Base-by-base conservation (phyloP, 495 filamentous ascomycete genomes). In the Friedmanniomyces simplex region DNA sequence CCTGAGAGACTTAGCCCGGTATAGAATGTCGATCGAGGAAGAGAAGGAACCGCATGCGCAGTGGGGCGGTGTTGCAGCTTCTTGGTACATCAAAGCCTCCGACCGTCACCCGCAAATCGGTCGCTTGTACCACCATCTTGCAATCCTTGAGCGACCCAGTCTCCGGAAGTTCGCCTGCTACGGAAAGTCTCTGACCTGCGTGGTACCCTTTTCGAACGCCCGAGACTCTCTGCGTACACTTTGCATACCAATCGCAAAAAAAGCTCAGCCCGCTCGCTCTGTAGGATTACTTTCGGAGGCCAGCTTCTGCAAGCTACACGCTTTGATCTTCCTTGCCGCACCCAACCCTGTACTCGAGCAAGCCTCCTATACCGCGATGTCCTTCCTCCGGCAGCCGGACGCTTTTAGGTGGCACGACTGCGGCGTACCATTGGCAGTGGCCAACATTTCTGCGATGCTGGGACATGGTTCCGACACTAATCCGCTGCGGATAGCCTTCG, bases 11-110 rank as follows among this genome's bases (percentile, higher is more conserved):
- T 69, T 93, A 1, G 84, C 80, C 0, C 70, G 83, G 30, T 87
- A 86, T 52, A 73, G 82, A 0, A 90, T 91, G 86, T 86, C 86
- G 0, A 83, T 90, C 25, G 86, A 91, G 66, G 84, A 89, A 50
- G 87, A 91, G 46, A 77, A 85, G 0, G 89, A 95, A 46, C 71
- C 80, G 1, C 61, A 63, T 46, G 32, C 52, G 7, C 45, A 60
- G 14, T 96, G 90, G 89, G 84, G 83, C 12, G 77, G 77, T 0
- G 84, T 94, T 0, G 84, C 85, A 5, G 71, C 83, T 20, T 81
- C 81, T 36, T 96, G 90, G 90, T 96, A 95, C 60, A 82, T 74
- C 41, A 85, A 83, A 68, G n/a, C n/a, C n/a, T n/a, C n/a, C n/a
- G n/a, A n/a, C n/a, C n/a, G n/a, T n/a, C n/a, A n/a, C n/a, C n/a